These are phyloP conservation scores for Sporormia fimetaria DNA, from an alignment of 495 filamentous ascomycete genomes.

Conservation along the genomic window DNA sequence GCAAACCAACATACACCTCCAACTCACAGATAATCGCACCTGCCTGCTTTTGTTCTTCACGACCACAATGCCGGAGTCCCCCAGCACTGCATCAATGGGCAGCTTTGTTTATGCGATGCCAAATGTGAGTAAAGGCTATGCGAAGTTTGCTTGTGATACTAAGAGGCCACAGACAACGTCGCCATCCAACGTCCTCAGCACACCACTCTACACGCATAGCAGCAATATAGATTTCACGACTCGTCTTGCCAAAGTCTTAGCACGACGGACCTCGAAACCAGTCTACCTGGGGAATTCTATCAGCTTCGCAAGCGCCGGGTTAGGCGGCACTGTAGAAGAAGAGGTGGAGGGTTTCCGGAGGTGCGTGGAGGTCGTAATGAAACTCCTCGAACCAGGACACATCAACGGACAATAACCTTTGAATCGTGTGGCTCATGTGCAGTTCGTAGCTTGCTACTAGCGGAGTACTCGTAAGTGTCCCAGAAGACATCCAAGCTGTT, in stretches of 20 bases:
- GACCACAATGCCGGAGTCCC: conserved; percentile 47
- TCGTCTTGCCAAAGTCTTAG: conserved; percentile 70
- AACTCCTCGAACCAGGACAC: conserved; percentile 45
- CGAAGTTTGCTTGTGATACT: conserved; percentile 20
- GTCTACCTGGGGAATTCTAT: conserved; percentile 78
- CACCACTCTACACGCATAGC: conserved; percentile 62
- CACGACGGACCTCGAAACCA: conserved; percentile 53
- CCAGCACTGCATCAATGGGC: conserved; percentile 43
- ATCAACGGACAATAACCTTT: no score
- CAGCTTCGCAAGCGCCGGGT: conserved; percentile 51
- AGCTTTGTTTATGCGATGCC: conserved; percentile 91
- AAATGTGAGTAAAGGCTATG: conserved; percentile 47
- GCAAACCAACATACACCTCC: conserved; percentile 69
- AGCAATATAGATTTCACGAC: conserved; percentile 75
- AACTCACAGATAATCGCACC: conserved; percentile 55
- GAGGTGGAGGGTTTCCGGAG: conserved; percentile 79
- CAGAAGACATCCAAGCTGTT: no score
- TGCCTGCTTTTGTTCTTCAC: conserved; percentile 66
- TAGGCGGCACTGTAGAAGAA: conserved; percentile 74
- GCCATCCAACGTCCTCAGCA: conserved; percentile 55
- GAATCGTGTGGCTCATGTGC: no score
- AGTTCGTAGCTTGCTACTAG: no score
- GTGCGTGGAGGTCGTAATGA: conserved; percentile 57
- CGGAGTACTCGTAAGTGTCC: no score
- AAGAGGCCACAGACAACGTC: conserved; percentile 41